Percentiles rank a stretch among this genome's conserved stretches.
Evolutionary conservation across 2,329 filamentous ascomycete species (phyloP).

Genomic region (Trichoderma sp.): DNA sequence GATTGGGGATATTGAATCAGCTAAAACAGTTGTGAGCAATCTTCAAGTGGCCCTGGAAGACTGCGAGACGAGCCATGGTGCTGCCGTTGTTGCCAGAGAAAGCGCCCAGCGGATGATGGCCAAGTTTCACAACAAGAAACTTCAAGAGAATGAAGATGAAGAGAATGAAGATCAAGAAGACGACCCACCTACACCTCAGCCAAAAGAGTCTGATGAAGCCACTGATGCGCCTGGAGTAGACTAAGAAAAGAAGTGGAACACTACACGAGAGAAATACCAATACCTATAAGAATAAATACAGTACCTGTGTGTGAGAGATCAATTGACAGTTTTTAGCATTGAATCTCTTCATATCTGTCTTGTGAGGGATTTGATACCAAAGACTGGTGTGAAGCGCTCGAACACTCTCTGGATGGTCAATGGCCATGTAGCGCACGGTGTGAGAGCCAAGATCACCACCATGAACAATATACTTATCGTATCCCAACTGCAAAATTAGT

Average conservation of each 20-base stretch:
- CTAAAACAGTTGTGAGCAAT: neutral
- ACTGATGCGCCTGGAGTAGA: neutral
- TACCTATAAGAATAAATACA: neutral
- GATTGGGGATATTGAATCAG: neutral
- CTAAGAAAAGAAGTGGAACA: neutral
- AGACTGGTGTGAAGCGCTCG: constrained; percentile 2
- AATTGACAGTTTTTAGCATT: neutral
- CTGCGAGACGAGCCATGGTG: neutral
- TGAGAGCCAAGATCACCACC: constrained; percentile 10
- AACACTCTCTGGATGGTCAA: neutral
- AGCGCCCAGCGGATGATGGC: neutral
- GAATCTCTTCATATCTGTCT: neutral
- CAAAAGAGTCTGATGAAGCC: neutral
- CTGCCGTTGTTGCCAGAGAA: neutral
- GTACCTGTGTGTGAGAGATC: too few species aligned
- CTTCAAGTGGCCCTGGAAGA: neutral
- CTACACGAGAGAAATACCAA: neutral
- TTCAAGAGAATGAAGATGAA: too few species aligned
- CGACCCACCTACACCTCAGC: neutral
- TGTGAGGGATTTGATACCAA: neutral
- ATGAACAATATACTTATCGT: constrained; percentile 1
- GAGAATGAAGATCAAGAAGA: neutral
- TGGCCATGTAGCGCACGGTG: constrained; percentile 4
- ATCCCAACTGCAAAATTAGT: neutral
- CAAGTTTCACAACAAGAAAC: neutral